Evolutionary conservation across 106 monocot genomes (phyloP), one percentile per base, ranked within the genome.

Genomic region (Allium fistulosum): DNA sequence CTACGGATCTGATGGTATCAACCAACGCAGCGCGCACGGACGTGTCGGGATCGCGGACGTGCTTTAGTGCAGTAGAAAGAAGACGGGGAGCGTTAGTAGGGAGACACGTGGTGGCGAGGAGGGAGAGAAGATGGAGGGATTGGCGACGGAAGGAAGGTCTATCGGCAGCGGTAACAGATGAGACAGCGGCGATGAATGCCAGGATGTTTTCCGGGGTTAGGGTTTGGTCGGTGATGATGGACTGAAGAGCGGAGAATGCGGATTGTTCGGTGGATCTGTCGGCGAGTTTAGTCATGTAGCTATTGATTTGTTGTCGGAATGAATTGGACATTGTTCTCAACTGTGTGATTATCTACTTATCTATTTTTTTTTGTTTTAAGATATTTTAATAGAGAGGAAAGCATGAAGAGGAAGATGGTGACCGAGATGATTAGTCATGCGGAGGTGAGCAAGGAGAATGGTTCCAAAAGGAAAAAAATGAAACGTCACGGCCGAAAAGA

Each of bases 241-340:
- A 73, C 3, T 97, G 92, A 12, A 97, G 92, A 65, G 92, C 96
- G 7, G 82, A 59, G 26, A 76, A 82, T 4, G 92, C 92, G 80
- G 89, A 88, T 26, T 78, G 74, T 64, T 97, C 92, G 7, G 96
- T 97, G 76, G 92, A 91, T 0, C 92, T 85, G 80, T 97, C 96
- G 3, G 88, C 83, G 60, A 97, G 88, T 80, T 80, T 83, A 70
- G n/a, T 74, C 70, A 97, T 69, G 79, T 74, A 97, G 13, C 62
- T 70, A 78, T 88, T 91, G 47, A 83, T 83, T 16, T 83, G 75
- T 60, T 85, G 83, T 37, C 37, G 37, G 37, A 37, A 37, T 37
- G 37, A 37, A 37, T 37, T 37, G 1, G 37, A 37, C 37, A 37
- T 37, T 37, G 37, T 37, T 37, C 37, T 37, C 37, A 37, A 37